Base-by-base conservation (phyloP, 805 yeast genomes). In the Myxozyma monticola region DNA sequence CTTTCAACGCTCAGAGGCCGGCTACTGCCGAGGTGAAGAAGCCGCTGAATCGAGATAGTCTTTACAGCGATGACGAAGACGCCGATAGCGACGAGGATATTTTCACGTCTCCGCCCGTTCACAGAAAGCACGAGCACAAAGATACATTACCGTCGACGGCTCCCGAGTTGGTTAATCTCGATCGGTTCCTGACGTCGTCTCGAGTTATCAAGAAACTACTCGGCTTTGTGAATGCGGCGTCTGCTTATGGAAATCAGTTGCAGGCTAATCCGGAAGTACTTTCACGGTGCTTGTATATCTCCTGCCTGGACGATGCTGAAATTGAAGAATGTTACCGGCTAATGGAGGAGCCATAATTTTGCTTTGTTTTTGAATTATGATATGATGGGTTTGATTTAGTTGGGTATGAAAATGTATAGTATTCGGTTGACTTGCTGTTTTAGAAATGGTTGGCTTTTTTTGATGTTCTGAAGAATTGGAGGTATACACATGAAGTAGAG, bases 211-310 rank as follows among this genome's bases (percentile, higher is more conserved):
- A 85, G 65, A 80, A 83, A 8, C 76, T 90, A 48, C 77, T 88
- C 33, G 86, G 85, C 62, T 79, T 85, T 61, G 87, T 90, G 43
- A 96, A 88, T 62, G 88, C 96, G 89, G 81, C 95, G 0, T 75
- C 75, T 40, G 74, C 84, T 51, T 90, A 88, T 71, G 48, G 22
- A 8, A 14, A 17, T 6, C 63, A 72, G 12, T 70, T 85, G 44
- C 66, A 73, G 41, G 42, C 73, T 1, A 74, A 85, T 44, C 76
- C 78, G 10, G 90, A 87, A 43, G 65, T 89, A 20, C 65, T 91
- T 54, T 83, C 95, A 48, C 88, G 84, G 65, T 90, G 97, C 68
- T 76, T 89, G 30, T 89, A 89, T 68, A 79, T 89, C 56, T 81
- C 83, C 57, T 76, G 89, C 5, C 69, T 87, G 45, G 79, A 83